phyloP scores from a whole-genome alignment of 2,329 filamentous ascomycete genomes.

The Chaetomiaceae sp. region DNA sequence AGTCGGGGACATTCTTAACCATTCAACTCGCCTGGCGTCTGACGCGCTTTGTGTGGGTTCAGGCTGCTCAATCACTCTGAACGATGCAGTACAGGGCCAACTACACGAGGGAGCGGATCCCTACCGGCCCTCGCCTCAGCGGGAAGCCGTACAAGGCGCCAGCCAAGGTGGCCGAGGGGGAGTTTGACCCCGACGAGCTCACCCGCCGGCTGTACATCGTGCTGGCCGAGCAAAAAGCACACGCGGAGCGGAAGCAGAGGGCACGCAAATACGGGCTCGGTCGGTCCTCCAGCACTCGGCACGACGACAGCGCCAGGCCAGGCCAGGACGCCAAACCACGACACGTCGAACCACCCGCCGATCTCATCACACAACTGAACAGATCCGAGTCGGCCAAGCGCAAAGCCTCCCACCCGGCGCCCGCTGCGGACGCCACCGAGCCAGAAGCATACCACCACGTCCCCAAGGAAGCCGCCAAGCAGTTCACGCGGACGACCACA shows the following conservation, averaged over 20 bases:
- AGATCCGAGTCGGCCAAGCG: slow-evolving; percentile 14
- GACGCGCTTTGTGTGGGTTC: background rate
- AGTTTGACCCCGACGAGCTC: slow-evolving; percentile 53
- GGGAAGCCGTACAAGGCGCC: background rate
- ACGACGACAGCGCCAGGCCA: background rate
- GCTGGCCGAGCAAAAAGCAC: slow-evolving; percentile 45
- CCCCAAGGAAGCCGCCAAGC: slow-evolving; percentile 50
- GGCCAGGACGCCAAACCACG: background rate
- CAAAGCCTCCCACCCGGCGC: slow-evolving; percentile 3
- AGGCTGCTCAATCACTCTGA: slow-evolving; percentile 1
- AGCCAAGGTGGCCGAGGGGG: slow-evolving; percentile 26
- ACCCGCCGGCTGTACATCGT: slow-evolving; percentile 48
- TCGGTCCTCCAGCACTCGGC: background rate
- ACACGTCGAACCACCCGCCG: slow-evolving; percentile 6
- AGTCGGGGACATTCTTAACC: background rate
- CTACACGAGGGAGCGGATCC: slow-evolving; percentile 19
- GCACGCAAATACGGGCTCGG: slow-evolving; percentile 4
- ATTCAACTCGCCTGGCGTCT: background rate
- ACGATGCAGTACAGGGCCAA: slow-evolving; percentile 25
- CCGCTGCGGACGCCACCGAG: background rate
- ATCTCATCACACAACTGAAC: slow-evolving; percentile 17
- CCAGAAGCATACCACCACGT: slow-evolving; percentile 42
- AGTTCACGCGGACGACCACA: slow-evolving; percentile 53
- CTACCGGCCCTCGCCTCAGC: background rate
- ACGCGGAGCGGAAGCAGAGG: slow-evolving; percentile 34